phyloP scores from a whole-genome alignment of 108 stramenopile genomes.

The Cylindrotheca fusiformis region DNA sequence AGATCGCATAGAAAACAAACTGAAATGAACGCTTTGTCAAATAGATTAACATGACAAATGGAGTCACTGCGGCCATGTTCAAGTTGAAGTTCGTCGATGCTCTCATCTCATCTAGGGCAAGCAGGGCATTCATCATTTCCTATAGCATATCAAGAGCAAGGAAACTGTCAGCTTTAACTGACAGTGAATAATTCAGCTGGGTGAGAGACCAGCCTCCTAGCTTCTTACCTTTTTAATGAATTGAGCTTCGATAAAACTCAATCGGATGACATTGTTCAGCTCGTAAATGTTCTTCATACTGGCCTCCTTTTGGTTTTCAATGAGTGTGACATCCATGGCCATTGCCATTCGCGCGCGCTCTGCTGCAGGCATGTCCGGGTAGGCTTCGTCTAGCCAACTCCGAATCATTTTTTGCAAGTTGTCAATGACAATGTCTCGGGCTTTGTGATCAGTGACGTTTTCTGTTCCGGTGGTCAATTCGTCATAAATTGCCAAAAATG shows the following conservation, averaged over 20 bases:
- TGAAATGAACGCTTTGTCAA: slow-evolving; percentile 40
- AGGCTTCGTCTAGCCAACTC: slow-evolving; percentile 84
- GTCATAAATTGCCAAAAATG: slow-evolving; percentile 56
- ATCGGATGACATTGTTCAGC: slow-evolving; percentile 71
- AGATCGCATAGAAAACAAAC: slow-evolving; percentile 63
- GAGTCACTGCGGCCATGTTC: slow-evolving; percentile 84
- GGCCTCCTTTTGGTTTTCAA: slow-evolving; percentile 77
- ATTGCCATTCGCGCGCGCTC: slow-evolving; percentile 52
- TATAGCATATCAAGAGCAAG: slow-evolving; percentile 8
- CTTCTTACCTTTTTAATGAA: slow-evolving; percentile 83
- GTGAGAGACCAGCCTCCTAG: neutral
- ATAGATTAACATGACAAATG: slow-evolving; percentile 67
- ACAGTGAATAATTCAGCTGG: too few relatives aligned
- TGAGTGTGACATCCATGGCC: slow-evolving; percentile 79
- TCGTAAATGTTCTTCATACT: slow-evolving; percentile 80
- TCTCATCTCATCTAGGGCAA: slow-evolving; percentile 86
- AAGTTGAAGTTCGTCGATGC: slow-evolving; percentile 86
- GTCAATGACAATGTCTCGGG: slow-evolving; percentile 63
- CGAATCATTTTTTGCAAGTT: slow-evolving; percentile 82
- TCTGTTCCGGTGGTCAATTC: slow-evolving; percentile 67
- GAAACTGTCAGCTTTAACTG: too few relatives aligned
- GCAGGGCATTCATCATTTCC: slow-evolving; percentile 87
- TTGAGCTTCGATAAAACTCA: slow-evolving; percentile 91
- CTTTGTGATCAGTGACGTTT: slow-evolving; percentile 73
- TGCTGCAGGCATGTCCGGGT: slow-evolving; percentile 64